Evolutionary conservation across 2,329 filamentous ascomycete genomes (phyloP), one percentile per base, ranked within the genome.

Genomic region (Drechslerella stenobrocha): DNA sequence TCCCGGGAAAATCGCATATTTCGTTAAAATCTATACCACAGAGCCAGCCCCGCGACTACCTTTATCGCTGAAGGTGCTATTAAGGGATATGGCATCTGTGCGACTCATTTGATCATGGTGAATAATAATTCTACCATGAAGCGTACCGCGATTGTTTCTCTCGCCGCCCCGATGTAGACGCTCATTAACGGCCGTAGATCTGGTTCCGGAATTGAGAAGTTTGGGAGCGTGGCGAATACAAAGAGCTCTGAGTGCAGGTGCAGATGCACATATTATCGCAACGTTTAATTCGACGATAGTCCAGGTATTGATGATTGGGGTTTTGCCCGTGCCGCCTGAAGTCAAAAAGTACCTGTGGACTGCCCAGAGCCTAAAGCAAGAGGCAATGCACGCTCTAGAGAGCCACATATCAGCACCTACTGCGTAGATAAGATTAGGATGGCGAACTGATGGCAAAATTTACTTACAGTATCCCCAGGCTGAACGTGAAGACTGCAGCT

Each of bases 401-500:
- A 20, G 3, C 5, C 26, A 15, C 57, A n/a, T 52, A 64, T 51
- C 7, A 34, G 5, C 22, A 30, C 23, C 13, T n/a, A 3, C 24
- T 23, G 26, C 2, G 13, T 18, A 8, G 15, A 7, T 32, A 23
- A 2, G n/a, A n/a, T 22, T n/a, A 28, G n/a, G 13, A 3, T 37
- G 2, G n/a, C 11, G 11, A 28, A 26, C 4, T 26, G 26, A 2
- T 15, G 15, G 9, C 22, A 9, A 26, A 24, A 23, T 52, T 32
- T n/a, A 59, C 63, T 60, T 52, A 67, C 63, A 67, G 60, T 7
- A 63, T 69, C 24, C 64, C 64, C 35, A 69, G 52, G 23, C 64
- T 63, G 40, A 69, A 69, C 1, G 64, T 69, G 30, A 69, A 61
- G 3, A 69, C 22, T 1, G 64, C 64, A 15, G 57, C 64, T 3